A percentile compares a stretch with the other conserved stretches of the same genome.
phyloP scores from a whole-genome alignment of 2,329 filamentous ascomycete genomes.

The Xylaria sp. region DNA sequence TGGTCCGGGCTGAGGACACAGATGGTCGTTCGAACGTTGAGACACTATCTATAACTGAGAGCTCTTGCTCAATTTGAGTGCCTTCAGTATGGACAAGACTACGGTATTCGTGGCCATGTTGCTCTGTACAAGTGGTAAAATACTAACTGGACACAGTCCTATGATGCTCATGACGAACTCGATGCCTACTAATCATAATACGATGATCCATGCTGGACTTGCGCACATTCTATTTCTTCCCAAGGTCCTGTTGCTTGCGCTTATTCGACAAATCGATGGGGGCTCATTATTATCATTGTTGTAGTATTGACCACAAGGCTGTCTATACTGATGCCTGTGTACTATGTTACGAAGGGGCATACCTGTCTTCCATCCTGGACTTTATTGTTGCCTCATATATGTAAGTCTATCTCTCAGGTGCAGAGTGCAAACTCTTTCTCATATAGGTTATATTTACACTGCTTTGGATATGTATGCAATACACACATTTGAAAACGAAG shows the following conservation, averaged over 20 bases:
- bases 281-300: neutral
- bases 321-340: neutral
- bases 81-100: neutral
- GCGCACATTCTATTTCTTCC: neutral
- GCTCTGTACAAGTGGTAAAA: neutral
- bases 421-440: neutral
- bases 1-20: too few relatives aligned
- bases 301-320: neutral
- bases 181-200: neutral
- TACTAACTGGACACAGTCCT: neutral
- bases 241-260: neutral
- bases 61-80: neutral
- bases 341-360: neutral
- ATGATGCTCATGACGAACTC: neutral
- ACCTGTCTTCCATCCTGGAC: neutral
- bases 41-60: neutral
- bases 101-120: neutral
- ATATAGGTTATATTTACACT: too few relatives aligned
- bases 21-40: too few relatives aligned
- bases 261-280: neutral
- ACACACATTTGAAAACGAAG: too few relatives aligned
- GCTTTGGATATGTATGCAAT: too few relatives aligned
- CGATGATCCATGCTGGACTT: neutral
- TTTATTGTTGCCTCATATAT: neutral
- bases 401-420: neutral